A percentile compares a stretch with the other conserved stretches of the same genome.
phyloP scores from a whole-genome alignment of 2,329 filamentous ascomycete genomes.

The Huntiella moniliformis region DNA sequence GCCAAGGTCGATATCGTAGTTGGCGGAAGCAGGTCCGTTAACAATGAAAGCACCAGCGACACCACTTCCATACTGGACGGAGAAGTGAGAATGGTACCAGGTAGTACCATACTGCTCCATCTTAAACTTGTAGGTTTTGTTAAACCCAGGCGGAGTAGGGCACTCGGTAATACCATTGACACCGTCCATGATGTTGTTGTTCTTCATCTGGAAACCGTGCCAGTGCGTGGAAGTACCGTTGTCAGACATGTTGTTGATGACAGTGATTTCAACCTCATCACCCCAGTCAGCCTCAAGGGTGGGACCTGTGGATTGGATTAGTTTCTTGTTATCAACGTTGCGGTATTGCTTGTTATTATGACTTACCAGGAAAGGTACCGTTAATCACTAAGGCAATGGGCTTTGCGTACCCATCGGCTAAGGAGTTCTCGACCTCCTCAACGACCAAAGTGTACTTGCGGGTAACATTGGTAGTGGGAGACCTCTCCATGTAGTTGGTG shows the following conservation, averaged over 20 bases:
- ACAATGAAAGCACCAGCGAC: slow-evolving; percentile 42
- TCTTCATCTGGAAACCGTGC: slow-evolving; percentile 28
- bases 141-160: too few relatives aligned
- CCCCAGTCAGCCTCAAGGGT: slow-evolving; percentile 12
- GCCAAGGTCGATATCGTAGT: slow-evolving; percentile 48
- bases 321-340: slow-evolving; percentile 8
- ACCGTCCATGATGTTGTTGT: too few relatives aligned
- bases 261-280: slow-evolving; percentile 40
- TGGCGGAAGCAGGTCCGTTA: too few relatives aligned
- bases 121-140: too few relatives aligned
- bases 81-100: slow-evolving; percentile 41
- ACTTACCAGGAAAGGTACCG: slow-evolving; percentile 13
- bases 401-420: slow-evolving; percentile 14
- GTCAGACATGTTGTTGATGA: slow-evolving; percentile 43
- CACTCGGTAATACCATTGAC: too few relatives aligned
- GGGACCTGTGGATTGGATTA: slow-evolving; percentile 9
- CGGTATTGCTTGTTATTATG: too few relatives aligned
- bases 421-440: slow-evolving; percentile 11
- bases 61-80: slow-evolving; percentile 39
- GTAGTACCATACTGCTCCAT: too few relatives aligned
- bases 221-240: slow-evolving; percentile 29
- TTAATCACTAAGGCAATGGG: slow-evolving; percentile 14
- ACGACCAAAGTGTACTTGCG: slow-evolving; percentile 13
- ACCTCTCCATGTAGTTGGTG: slow-evolving; percentile 16
- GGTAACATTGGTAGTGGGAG: slow-evolving; percentile 17